phyloP scores from a whole-genome alignment of 805 yeast genomes.

The Candida pseudofarinosa region DNA sequence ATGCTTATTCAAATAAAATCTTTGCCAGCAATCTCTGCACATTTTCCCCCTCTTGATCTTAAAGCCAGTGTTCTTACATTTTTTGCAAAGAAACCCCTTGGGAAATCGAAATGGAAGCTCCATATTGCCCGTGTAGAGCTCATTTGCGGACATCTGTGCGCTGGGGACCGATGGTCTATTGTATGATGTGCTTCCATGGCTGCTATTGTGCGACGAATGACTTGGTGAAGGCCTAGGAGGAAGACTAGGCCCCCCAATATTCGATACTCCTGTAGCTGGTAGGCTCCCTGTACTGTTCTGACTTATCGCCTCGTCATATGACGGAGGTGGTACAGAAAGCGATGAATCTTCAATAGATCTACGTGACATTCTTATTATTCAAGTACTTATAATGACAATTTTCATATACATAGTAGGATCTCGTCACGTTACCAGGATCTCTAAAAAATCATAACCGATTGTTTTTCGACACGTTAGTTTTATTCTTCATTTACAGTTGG shows the following conservation, averaged over 20 bases:
- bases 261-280: conserved; percentile 7
- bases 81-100: conserved; percentile 25
- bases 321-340: conserved; percentile 36
- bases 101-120: conserved; percentile 28
- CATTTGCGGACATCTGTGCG: not conserved
- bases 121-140: conserved; percentile 10
- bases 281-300: conserved; percentile 10
- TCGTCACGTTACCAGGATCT: not conserved
- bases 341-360: conserved; percentile 6
- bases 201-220: not conserved
- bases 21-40: conserved; percentile 29
- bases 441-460: not conserved
- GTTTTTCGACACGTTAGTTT: not conserved
- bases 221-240: conserved; percentile 8
- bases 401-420: not conserved
- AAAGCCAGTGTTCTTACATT: conserved; percentile 35
- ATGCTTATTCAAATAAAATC: conserved; percentile 21
- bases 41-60: conserved; percentile 20
- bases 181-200: not conserved
- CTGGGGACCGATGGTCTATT: not conserved
- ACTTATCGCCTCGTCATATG: conserved; percentile 44
- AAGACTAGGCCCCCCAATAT: conserved; percentile 13
- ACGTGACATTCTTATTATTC: not conserved
- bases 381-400: not conserved
- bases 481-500: not conserved